Percentiles rank a stretch among this genome's conserved stretches.
Conservation (phyloP, 2,329 filamentous ascomycete genomes). For the Leptoxyphium fumago region DNA sequence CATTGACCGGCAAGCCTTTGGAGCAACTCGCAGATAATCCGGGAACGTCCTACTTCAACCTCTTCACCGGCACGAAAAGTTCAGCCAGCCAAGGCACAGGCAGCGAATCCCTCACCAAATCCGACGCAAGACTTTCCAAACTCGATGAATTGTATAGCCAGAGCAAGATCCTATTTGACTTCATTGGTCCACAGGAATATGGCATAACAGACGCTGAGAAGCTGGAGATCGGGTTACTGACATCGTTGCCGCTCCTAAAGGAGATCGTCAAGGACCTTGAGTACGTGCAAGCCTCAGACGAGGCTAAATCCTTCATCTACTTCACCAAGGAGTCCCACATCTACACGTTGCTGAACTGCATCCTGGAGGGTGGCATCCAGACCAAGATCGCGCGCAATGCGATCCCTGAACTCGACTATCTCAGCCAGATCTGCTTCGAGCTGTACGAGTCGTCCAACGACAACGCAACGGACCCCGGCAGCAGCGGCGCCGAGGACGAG, state of each 20-base stretch:
- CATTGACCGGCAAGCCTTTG: not conserved
- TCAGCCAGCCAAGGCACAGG: conserved; percentile 9
- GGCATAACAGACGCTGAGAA: conserved; percentile 93
- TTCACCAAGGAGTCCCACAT: conserved; percentile 99
- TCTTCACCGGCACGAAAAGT: conserved; percentile 51
- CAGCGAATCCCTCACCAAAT: conserved; percentile 51
- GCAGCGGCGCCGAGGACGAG: conserved; percentile 3
- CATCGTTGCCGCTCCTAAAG: conserved; percentile 80
- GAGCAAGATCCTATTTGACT: conserved; percentile 92
- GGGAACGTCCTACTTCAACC: conserved; percentile 66
- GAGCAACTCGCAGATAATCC: conserved; percentile 22
- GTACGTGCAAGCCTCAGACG: conserved; percentile 87
- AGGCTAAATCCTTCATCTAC: conserved; percentile 94
- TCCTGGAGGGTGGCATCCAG: conserved; percentile 88
- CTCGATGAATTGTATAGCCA: conserved; percentile 85
- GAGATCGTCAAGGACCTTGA: conserved; percentile 96
- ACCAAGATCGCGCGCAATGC: conserved; percentile 92
- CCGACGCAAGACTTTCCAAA: conserved; percentile 72
- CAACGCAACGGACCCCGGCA: conserved; percentile 41
- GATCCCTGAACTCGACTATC: conserved; percentile 93
- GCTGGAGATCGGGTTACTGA: conserved; percentile 92
- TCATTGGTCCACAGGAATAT: conserved; percentile 96
- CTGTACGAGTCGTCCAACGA: conserved; percentile 83
- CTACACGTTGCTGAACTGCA: conserved; percentile 94
- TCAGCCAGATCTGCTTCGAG: conserved; percentile 96